Conservation (phyloP, 768 basidiomycete species). For the Phaffia australis region DNA sequence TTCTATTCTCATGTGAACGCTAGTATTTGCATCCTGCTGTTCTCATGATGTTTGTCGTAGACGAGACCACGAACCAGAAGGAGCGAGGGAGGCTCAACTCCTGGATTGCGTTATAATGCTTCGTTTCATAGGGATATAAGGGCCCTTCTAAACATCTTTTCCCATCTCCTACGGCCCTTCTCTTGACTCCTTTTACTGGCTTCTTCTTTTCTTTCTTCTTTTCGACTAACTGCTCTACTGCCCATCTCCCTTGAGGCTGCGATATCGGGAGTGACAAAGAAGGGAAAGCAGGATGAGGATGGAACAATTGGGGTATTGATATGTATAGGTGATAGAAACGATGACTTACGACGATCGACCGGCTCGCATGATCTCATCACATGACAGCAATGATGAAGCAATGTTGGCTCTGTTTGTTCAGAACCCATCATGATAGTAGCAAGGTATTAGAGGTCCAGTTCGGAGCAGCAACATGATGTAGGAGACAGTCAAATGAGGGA, state of each 20-base stretch:
- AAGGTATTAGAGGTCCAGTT: slow-evolving; percentile 52
- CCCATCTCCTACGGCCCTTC: too few relatives aligned
- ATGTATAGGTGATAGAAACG: background rate
- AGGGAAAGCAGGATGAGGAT: background rate
- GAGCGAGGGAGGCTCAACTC: too few relatives aligned
- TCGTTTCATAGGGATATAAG: too few relatives aligned
- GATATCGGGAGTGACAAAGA: background rate
- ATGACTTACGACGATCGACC: slow-evolving; percentile 38
- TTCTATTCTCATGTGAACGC: background rate
- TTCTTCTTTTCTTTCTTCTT: background rate
- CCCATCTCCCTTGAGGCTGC: background rate
- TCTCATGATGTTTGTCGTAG: background rate
- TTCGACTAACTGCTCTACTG: background rate
- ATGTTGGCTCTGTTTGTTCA: slow-evolving; percentile 46
- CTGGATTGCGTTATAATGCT: too few relatives aligned
- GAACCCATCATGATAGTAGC: background rate
- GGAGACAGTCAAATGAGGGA: slow-evolving; percentile 32
- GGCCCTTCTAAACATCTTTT: too few relatives aligned
- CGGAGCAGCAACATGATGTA: background rate
- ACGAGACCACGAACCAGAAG: too few relatives aligned
- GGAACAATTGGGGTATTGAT: background rate
- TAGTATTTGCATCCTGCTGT: background rate
- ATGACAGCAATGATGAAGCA: slow-evolving; percentile 85
- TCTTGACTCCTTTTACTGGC: background rate
- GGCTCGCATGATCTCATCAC: slow-evolving; percentile 73